Base-by-base conservation (phyloP, 345 rosid genomes). In the Camelina neglecta region DNA sequence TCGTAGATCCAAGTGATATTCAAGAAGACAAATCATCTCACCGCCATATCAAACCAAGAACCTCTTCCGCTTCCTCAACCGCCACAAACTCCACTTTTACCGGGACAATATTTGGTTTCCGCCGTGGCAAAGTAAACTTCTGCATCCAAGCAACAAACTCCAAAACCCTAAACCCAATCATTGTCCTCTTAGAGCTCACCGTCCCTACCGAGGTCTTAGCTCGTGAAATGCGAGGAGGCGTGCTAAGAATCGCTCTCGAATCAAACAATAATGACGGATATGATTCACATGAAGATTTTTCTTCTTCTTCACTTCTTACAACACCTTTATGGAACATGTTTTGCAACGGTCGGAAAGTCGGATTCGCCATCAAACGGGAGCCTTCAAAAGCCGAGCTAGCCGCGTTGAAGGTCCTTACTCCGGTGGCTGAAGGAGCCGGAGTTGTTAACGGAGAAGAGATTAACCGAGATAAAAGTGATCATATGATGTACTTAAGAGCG, bases 311-410 rank as follows among this genome's bases (percentile, higher is more conserved):
- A 5, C 86, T 89, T 56, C 67, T 87, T 63, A 80, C 89, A 10
- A 80, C 64, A 72, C 84, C 92, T 1, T 10, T 81, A 38, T 91
- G 96, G 96, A 84, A 75, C 69, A 84, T 85, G 90, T 84, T 84
- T 39, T 91, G 88, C 26, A 91, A 86, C 60, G 96, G 96, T 53
- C 81, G 88, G 72, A 91, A 67, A 76, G 86, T 85, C 0, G 96
- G 96, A 39, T 86, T 83, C 13, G 96, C 96, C 11, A 83, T 86
- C 16, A 87, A 74, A 74, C 60, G 89, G n/a, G 81, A 76, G 67
- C 83, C 89, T 15, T 76, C 84, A 0, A 80, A 83, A 65, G 71
- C 80, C 7, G 89, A 87, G 60, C 36, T 59, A 75, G 88, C 80
- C 2, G 85, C 86, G 4, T 65, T 91, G 75, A 83, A 80, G 73